A percentile compares a stretch with the other conserved stretches of the same genome.
phyloP scores from a whole-genome alignment of 2,329 filamentous ascomycete genomes.

The Remersonia thermophila region DNA sequence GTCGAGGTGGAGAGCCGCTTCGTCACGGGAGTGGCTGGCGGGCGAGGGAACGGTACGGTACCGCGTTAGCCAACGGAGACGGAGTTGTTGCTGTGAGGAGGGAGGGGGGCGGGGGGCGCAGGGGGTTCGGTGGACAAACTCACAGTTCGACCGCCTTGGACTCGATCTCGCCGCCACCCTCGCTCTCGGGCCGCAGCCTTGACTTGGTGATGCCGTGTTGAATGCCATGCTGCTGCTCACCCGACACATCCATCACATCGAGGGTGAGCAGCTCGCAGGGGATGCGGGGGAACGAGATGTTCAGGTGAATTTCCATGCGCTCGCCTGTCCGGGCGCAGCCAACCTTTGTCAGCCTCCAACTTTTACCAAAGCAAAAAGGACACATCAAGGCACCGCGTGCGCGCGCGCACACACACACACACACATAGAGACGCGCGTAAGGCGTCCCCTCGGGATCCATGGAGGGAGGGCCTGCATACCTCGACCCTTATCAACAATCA shows the following conservation, averaged over 20 bases:
- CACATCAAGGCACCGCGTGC: no score
- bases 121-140: conserved; percentile 25
- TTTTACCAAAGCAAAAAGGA: no score
- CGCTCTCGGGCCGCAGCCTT: conserved; percentile 55
- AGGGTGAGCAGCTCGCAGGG: conserved; percentile 93
- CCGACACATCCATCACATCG: conserved; percentile 98
- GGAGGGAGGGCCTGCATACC: conserved; percentile 38
- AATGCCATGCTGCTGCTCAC: conserved; percentile 90
- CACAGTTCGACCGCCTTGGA: conserved; percentile 55
- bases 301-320: conserved; percentile 98
- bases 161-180: conserved; percentile 69
- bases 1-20: conserved; percentile 65
- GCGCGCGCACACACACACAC: no score
- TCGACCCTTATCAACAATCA: conserved; percentile 93
- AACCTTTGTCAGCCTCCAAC: no score
- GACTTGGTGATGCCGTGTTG: conserved; percentile 89
- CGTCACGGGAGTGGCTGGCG: conserved; percentile 57
- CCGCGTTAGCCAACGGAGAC: no score
- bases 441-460: conserved; percentile 12
- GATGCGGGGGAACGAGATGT: conserved; percentile 86
- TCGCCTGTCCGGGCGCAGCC: conserved; percentile 46
- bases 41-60: no score
- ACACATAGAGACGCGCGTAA: no score
- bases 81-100: no score
- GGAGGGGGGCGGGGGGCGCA: no score